Evolutionary conservation across 169 alveolate genomes (phyloP).

Genomic region (Plasmodium vinckei): DNA sequence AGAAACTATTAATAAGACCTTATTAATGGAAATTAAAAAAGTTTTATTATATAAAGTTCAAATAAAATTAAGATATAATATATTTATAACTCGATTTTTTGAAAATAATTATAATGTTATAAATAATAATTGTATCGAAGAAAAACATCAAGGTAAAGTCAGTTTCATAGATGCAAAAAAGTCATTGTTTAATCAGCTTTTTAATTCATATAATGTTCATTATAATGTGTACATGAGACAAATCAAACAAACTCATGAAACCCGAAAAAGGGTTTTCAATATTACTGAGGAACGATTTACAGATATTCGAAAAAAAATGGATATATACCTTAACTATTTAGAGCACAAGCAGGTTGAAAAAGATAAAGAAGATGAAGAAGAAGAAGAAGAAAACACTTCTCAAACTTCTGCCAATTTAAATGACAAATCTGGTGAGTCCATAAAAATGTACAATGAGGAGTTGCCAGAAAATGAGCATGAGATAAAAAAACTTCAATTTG

Average conservation of each 20-base stretch:
- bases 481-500: conserved; percentile 15
- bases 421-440: background rate
- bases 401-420: too few relatives aligned
- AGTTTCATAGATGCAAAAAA: conserved; percentile 35
- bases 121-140: background rate
- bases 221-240: conserved; percentile 6
- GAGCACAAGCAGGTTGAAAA: conserved; percentile 14
- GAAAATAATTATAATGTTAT: conserved; percentile 11
- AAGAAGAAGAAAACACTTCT: background rate
- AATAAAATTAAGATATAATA: conserved; percentile 33
- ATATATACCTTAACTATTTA: conserved; percentile 32
- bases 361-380: background rate
- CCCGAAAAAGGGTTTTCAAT: background rate
- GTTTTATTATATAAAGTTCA: conserved; percentile 38
- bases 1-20: conserved; percentile 21
- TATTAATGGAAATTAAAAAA: conserved; percentile 35
- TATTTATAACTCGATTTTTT: conserved; percentile 60
- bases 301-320: conserved; percentile 8
- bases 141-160: conserved; percentile 2
- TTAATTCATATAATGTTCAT: conserved; percentile 7
- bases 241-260: background rate
- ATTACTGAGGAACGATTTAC: conserved; percentile 14
- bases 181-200: conserved; percentile 13
- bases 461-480: background rate
- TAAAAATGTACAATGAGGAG: background rate